These are phyloP conservation scores for Teratosphaeria gauchensis DNA, from an alignment of 2,329 filamentous ascomycete genomes.

Conservation along the genomic window DNA sequence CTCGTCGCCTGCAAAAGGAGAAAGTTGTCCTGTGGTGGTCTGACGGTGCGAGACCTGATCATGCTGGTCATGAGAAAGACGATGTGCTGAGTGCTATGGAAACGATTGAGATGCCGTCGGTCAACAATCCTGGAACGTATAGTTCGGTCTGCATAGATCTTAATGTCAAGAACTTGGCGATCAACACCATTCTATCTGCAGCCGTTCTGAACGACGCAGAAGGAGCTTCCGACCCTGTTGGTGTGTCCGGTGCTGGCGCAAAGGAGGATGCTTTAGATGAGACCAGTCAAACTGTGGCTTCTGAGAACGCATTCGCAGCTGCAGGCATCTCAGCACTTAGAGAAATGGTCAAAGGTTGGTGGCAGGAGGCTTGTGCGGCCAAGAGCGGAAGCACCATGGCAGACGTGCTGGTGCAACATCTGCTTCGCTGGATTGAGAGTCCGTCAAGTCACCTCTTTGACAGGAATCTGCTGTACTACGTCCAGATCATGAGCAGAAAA, in stretches of 20 bases:
- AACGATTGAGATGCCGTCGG: constrained; percentile 73
- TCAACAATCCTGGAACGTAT: constrained; percentile 90
- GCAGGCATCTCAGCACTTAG: constrained; percentile 82
- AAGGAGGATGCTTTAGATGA: constrained; percentile 51
- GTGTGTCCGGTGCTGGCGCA: constrained; percentile 67
- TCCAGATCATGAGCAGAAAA: constrained; percentile 97
- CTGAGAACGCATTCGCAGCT: constrained; percentile 86
- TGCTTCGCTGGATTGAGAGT: constrained; percentile 94
- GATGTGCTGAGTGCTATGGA: constrained; percentile 77
- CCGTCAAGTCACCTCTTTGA: constrained; percentile 94
- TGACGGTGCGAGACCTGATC: constrained; percentile 72
- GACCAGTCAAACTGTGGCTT: constrained; percentile 61
- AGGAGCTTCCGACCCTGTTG: constrained; percentile 66
- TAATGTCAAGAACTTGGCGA: constrained; percentile 84
- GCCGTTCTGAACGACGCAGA: constrained; percentile 95
- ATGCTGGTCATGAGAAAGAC: constrained; percentile 91
- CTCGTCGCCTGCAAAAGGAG: constrained; percentile 76
- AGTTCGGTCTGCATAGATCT: constrained; percentile 94
- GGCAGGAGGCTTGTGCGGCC: constrained; percentile 62
- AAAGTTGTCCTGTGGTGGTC: constrained; percentile 98
- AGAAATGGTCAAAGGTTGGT: constrained; percentile 99
- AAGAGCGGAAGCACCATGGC: constrained; percentile 78
- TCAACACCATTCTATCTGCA: constrained; percentile 95
- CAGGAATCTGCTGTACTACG: constrained; percentile 86
- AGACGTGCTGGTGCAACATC: constrained; percentile 91